Evolutionary conservation across 164 flowering plant genomes (phyloP).

Genomic region (Protea cynaroides): DNA sequence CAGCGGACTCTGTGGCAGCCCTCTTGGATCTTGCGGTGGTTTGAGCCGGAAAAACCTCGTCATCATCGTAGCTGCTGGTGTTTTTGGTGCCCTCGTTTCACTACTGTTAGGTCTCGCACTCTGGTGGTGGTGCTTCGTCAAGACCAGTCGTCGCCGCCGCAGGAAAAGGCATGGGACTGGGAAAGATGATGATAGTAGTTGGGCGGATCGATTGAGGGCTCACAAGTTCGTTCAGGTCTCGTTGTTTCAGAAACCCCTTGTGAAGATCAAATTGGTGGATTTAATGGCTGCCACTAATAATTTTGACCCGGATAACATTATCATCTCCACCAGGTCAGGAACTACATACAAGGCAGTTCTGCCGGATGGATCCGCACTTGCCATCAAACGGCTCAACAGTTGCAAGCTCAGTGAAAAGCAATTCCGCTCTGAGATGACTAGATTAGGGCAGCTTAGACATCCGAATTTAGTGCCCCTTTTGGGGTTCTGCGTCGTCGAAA

Average conservation of each 20-base stretch:
- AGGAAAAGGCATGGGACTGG: conserved; percentile 20
- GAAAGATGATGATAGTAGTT: conserved; percentile 23
- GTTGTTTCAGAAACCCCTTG: conserved; percentile 66
- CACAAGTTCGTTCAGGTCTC: conserved; percentile 47
- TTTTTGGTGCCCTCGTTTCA: conserved; percentile 47
- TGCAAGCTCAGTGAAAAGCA: conserved; percentile 51
- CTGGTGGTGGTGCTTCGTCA: conserved; percentile 53
- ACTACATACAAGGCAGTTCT: conserved; percentile 53
- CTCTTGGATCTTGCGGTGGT: conserved; percentile 53
- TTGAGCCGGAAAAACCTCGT: conserved; percentile 43
- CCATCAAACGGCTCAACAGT: conserved; percentile 43
- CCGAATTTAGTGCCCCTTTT: conserved; percentile 68
- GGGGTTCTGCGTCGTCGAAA: conserved; percentile 59
- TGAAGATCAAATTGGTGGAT: conserved; percentile 55
- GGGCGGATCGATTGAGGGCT: conserved; percentile 38
- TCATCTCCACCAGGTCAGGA: conserved; percentile 46
- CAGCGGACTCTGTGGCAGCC: conserved; percentile 56
- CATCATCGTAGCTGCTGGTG: conserved; percentile 56
- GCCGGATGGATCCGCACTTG: conserved; percentile 60
- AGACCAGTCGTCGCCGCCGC: conserved; percentile 10
- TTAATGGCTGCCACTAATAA: conserved; percentile 49
- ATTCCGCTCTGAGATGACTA: conserved; percentile 54
- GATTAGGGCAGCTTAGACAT: conserved; percentile 61
- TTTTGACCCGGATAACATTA: conserved; percentile 33
- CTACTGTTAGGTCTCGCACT: conserved; percentile 36